phyloP scores from a whole-genome alignment of 495 filamentous ascomycete species.

The Annulohypoxylon moriforme region DNA sequence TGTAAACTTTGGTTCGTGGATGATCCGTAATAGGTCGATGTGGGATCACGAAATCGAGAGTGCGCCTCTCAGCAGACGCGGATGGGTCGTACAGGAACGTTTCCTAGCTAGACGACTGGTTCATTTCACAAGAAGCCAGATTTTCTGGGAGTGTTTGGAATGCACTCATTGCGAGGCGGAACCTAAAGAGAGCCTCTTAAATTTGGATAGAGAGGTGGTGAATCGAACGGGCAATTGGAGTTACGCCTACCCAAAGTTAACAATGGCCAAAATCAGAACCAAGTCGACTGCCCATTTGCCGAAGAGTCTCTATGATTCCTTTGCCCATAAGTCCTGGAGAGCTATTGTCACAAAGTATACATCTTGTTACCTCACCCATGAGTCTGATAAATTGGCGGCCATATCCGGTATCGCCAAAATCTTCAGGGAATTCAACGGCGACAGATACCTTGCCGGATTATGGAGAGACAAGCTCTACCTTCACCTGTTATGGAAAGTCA shows the following conservation, averaged over 20 bases:
- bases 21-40: neutral
- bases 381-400: neutral
- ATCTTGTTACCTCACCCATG: neutral
- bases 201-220: neutral
- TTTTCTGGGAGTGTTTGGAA: neutral
- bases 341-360: neutral
- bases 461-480: neutral
- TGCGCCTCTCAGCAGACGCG: neutral
- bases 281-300: neutral
- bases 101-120: neutral
- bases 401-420: slow-evolving; percentile 5
- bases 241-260: neutral
- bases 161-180: neutral
- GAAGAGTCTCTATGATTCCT: neutral
- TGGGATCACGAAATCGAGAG: neutral
- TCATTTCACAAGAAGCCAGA: neutral
- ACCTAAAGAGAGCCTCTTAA: neutral
- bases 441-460: neutral
- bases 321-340: neutral
- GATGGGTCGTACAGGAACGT: neutral
- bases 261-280: neutral
- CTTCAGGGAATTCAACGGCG: neutral
- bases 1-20: neutral
- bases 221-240: neutral
- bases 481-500: neutral